These are phyloP conservation scores for Aspergillus kassunensis DNA, from an alignment of 495 filamentous ascomycete species.

Conservation along the genomic window DNA sequence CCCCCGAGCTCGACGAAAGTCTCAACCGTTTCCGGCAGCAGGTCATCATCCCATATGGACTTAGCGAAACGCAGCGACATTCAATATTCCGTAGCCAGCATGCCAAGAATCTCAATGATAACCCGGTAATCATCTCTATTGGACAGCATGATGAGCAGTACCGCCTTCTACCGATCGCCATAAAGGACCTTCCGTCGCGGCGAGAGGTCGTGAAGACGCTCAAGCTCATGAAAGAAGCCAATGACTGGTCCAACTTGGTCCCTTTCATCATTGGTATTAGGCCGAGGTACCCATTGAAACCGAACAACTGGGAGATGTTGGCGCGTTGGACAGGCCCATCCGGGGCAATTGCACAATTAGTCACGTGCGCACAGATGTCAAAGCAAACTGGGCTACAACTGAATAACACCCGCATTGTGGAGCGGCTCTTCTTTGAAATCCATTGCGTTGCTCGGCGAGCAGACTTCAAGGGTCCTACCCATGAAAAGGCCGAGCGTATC, in stretches of 20 bases:
- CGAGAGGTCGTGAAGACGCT: slow-evolving; percentile 30
- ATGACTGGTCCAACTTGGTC: slow-evolving; percentile 60
- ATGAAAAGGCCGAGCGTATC: slow-evolving; percentile 36
- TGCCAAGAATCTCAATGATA: slow-evolving; percentile 46
- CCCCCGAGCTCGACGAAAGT: slow-evolving; percentile 46
- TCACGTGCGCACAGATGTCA: slow-evolving; percentile 49
- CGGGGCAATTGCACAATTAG: slow-evolving; percentile 41
- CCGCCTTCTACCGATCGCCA: slow-evolving; percentile 49
- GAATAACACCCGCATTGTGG: slow-evolving; percentile 33
- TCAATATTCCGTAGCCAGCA: slow-evolving; percentile 51
- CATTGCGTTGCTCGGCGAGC: slow-evolving; percentile 43
- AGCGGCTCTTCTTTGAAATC: slow-evolving; percentile 47
- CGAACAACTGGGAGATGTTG: slow-evolving; percentile 37
- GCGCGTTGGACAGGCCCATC: slow-evolving; percentile 35
- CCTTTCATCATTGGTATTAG: slow-evolving; percentile 57
- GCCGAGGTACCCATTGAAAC: slow-evolving; percentile 32
- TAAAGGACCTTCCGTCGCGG: slow-evolving; percentile 30
- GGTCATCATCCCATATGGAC: slow-evolving; percentile 61
- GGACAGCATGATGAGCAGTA: slow-evolving; percentile 48
- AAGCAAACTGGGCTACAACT: slow-evolving; percentile 50
- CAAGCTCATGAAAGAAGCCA: slow-evolving; percentile 47
- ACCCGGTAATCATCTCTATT: slow-evolving; percentile 60
- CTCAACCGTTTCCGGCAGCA: slow-evolving; percentile 56
- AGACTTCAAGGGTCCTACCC: slow-evolving; percentile 36
- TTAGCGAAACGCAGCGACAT: slow-evolving; percentile 51